These are phyloP conservation scores for Fusarium subglutinans DNA, from an alignment of 2,329 filamentous ascomycete species.

Conservation along the genomic window DNA sequence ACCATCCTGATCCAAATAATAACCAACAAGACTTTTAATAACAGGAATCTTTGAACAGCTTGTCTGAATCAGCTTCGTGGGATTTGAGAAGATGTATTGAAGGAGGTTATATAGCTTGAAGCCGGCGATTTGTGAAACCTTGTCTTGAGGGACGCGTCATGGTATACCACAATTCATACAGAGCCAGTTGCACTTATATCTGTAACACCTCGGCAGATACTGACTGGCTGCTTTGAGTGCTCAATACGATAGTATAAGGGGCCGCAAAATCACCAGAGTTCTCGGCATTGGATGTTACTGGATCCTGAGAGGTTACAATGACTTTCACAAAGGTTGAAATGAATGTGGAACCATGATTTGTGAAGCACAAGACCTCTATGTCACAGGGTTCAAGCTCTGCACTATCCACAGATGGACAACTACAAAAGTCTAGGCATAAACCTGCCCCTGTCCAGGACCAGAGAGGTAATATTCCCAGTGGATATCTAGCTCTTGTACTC, in stretches of 20 bases:
- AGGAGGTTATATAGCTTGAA: background rate
- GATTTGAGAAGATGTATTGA: fast-evolving
- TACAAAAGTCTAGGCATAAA: background rate
- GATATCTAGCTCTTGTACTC: background rate
- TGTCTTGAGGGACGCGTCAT: background rate
- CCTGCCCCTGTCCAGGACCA: background rate
- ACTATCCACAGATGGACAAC: background rate
- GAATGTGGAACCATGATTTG: background rate
- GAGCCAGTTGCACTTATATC: too few species aligned
- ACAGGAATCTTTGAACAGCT: background rate
- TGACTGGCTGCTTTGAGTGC: background rate
- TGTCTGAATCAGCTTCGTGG: background rate
- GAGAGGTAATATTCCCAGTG: background rate
- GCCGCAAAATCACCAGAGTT: background rate
- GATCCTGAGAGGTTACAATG: background rate
- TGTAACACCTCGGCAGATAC: background rate
- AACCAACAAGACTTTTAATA: fast-evolving
- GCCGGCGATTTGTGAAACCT: background rate
- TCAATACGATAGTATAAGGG: too few species aligned
- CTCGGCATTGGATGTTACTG: background rate
- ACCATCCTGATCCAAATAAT: background rate
- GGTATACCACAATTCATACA: background rate
- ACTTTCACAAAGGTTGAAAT: background rate
- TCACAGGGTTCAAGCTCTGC: background rate
- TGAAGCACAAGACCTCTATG: background rate